Evolutionary conservation across 495 filamentous ascomycete species (phyloP), one percentile per base, ranked within the genome.

Genomic region (Filosporella fistucella): DNA sequence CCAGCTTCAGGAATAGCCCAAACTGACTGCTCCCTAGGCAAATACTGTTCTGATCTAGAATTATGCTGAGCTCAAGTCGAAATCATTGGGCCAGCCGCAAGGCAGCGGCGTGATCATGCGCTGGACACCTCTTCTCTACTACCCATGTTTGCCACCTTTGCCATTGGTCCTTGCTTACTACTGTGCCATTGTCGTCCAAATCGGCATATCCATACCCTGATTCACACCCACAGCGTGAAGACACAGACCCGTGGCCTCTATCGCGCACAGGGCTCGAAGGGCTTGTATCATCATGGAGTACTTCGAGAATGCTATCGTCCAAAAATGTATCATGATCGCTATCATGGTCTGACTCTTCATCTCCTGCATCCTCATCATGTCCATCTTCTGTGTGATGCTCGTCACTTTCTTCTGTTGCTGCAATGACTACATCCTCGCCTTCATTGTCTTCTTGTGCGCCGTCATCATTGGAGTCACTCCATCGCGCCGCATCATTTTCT

Each of bases 81-180:
- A n/a, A n/a, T n/a, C n/a, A n/a, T n/a, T n/a, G n/a, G n/a, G n/a
- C n/a, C n/a, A n/a, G n/a, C n/a, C n/a, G n/a, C n/a, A n/a, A n/a
- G n/a, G n/a, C n/a, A n/a, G n/a, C n/a, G n/a, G n/a, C n/a, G n/a
- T n/a, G n/a, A n/a, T n/a, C n/a, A n/a, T n/a, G n/a, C n/a, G n/a
- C n/a, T n/a, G n/a, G n/a, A n/a, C n/a, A n/a, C n/a, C n/a, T n/a
- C n/a, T n/a, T n/a, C n/a, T n/a, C n/a, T n/a, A n/a, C n/a, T n/a
- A n/a, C 80, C 84, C 83, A 88, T 36, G 72, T 69, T 62, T 85
- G 77, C 83, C 83, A 88, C 43, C 76, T 59, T 47, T 74, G 71
- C 39, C 75, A 66, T 54, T 84, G 74, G 3, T 66, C 55, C 34
- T 72, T 68, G n/a, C 54, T 63, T 1, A 85, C 80, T 30, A 49